phyloP scores from a whole-genome alignment of 2,329 filamentous ascomycete species.

The Leptodontidium sp. region DNA sequence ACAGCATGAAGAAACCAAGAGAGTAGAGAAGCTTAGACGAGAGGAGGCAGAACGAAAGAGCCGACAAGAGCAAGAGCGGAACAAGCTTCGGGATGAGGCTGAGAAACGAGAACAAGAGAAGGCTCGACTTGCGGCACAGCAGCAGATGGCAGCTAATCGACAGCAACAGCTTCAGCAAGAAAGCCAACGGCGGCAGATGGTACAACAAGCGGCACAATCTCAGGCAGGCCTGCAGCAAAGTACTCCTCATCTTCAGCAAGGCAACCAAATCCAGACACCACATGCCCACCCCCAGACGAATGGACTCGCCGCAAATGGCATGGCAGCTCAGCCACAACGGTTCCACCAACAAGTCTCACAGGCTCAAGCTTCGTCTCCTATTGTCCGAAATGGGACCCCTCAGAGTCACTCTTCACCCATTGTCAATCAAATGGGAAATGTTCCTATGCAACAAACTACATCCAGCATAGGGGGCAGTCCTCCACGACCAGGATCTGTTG shows the following conservation, averaged over 20 bases:
- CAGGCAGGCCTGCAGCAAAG: constrained; percentile 47
- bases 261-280: constrained; percentile 49
- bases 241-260: constrained; percentile 27
- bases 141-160: constrained; percentile 49
- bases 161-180: constrained; percentile 48
- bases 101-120: constrained; percentile 46
- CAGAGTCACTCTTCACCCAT: constrained; percentile 72
- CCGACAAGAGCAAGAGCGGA: constrained; percentile 56
- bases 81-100: constrained; percentile 49
- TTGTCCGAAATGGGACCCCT: constrained; percentile 68
- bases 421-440: constrained; percentile 55
- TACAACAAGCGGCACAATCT: constrained; percentile 40
- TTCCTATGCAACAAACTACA: constrained; percentile 70
- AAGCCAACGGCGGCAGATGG: constrained; percentile 44
- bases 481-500: constrained; percentile 70
- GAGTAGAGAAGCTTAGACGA: constrained; percentile 76
- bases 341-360: constrained; percentile 63
- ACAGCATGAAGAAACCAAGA: constrained; percentile 78
- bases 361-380: constrained; percentile 72
- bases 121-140: constrained; percentile 43
- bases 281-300: constrained; percentile 55
- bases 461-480: constrained; percentile 76
- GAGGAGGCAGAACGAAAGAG: constrained; percentile 56
- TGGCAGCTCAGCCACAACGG: constrained; percentile 48
- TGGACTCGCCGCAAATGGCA: constrained; percentile 51